A percentile compares a stretch with the other conserved stretches of the same genome.
Evolutionary conservation across 257 asterid genomes (phyloP).

Genomic region (Cordia subcordata): DNA sequence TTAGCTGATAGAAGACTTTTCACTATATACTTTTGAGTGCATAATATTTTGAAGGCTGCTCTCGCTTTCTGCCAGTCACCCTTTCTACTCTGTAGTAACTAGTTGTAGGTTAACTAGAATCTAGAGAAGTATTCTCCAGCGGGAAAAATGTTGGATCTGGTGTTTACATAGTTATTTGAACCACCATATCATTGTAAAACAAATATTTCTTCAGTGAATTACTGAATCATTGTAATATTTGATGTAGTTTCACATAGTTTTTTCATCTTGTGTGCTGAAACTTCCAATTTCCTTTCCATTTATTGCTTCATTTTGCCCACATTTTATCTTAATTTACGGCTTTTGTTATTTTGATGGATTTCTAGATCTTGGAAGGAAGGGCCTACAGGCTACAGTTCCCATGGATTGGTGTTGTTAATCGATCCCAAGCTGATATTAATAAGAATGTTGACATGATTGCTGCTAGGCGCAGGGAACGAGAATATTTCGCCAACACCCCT

Average conservation of each 20-base stretch:
- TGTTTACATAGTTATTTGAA: too few relatives aligned
- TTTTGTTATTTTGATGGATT: neutral
- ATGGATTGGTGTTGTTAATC: conserved; percentile 88
- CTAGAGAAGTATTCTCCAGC: too few relatives aligned
- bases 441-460: conserved; percentile 82
- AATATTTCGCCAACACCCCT: conserved; percentile 57
- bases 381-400: conserved; percentile 76
- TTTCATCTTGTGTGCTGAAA: neutral
- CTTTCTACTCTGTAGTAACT: too few relatives aligned
- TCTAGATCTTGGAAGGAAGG: conserved; percentile 68
- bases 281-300: neutral
- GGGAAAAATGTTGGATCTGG: too few relatives aligned
- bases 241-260: neutral
- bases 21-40: too few relatives aligned
- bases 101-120: too few relatives aligned
- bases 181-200: too few relatives aligned
- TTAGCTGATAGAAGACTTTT: too few relatives aligned
- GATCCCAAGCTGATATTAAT: conserved; percentile 78
- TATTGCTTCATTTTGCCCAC: neutral
- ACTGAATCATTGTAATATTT: too few relatives aligned
- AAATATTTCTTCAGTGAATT: too few relatives aligned
- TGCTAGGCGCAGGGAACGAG: conserved; percentile 69
- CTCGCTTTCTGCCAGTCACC: too few relatives aligned
- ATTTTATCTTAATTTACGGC: neutral
- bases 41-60: too few relatives aligned